These are phyloP conservation scores for Tylopilus felleus DNA, from an alignment of 768 basidiomycete species.

Conservation along the genomic window DNA sequence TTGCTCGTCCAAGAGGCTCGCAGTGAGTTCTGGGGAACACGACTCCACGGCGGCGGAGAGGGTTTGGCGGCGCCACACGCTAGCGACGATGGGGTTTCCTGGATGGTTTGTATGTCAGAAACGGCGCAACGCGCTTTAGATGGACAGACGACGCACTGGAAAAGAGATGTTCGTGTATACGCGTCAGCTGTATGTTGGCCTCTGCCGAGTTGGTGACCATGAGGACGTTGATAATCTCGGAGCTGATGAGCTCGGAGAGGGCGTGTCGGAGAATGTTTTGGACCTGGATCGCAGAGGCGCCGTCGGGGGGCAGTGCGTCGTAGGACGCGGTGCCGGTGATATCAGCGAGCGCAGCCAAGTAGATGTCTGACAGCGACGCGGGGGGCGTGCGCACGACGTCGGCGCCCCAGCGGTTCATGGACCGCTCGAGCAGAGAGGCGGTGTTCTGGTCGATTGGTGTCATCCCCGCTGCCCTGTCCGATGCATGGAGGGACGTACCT, in stretches of 20 bases:
- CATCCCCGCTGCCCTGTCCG: no score
- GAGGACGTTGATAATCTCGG: constrained; percentile 81
- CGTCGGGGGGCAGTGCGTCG: constrained; percentile 39
- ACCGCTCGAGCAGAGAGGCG: constrained; percentile 76
- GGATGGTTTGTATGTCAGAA: background rate
- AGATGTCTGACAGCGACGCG: constrained; percentile 46
- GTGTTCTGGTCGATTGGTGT: constrained; percentile 49
- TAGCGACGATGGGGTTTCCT: constrained; percentile 88
- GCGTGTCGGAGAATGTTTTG: constrained; percentile 81
- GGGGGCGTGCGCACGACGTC: constrained; percentile 3
- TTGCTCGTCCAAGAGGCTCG: constrained; percentile 65
- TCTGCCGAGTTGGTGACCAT: constrained; percentile 84
- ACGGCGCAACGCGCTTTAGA: background rate
- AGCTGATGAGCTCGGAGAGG: constrained; percentile 67
- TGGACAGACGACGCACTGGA: constrained; percentile 51
- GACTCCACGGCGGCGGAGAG: constrained; percentile 43
- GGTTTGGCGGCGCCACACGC: constrained; percentile 62
- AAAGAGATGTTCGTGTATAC: constrained; percentile 88
- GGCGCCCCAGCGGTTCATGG: constrained; percentile 80
- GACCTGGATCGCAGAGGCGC: constrained; percentile 63
- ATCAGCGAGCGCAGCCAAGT: constrained; percentile 57
- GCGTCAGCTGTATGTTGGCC: constrained; percentile 78
- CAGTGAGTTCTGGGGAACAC: constrained; percentile 68
- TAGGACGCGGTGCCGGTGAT: constrained; percentile 43
- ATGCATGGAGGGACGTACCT: constrained; percentile 40